These are phyloP conservation scores for Angophora floribunda DNA, from an alignment of 345 rosid genomes.

Conservation along the genomic window DNA sequence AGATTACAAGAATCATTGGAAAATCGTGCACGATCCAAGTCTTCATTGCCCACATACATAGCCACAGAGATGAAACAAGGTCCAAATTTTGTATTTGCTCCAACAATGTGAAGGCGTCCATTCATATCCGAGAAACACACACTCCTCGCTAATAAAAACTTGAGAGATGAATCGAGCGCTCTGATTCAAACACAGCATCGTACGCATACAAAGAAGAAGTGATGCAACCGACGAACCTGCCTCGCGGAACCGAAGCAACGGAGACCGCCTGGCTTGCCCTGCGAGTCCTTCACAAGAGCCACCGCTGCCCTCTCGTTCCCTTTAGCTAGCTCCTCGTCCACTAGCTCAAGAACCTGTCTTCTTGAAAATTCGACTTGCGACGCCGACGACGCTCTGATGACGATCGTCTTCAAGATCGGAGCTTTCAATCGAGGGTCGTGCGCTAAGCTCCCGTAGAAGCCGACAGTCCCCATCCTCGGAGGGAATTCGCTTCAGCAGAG, in stretches of 20 bases:
- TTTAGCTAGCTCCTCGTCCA: constrained; percentile 57
- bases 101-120: not conserved
- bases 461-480: not conserved
- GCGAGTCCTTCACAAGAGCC: constrained; percentile 53
- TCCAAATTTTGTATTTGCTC: not conserved
- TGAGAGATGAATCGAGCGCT: not conserved
- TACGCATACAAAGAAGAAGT: not conserved
- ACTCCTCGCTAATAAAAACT: not conserved
- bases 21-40: not conserved
- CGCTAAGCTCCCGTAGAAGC: not conserved
- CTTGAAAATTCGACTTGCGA: constrained; percentile 1
- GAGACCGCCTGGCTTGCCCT: constrained; percentile 74
- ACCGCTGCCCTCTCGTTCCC: constrained; percentile 84
- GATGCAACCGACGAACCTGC: constrained; percentile 27
- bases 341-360: constrained; percentile 39
- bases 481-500: not conserved
- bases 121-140: not conserved
- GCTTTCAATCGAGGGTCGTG: not conserved
- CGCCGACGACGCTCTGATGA: not conserved
- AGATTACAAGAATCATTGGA: not conserved
- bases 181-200: not conserved
- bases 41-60: not conserved
- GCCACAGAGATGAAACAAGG: not conserved
- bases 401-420: not conserved
- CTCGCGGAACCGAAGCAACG: constrained; percentile 72